A percentile compares a stretch with the other conserved stretches of the same genome.
These are phyloP conservation scores for Blastomyces percursus DNA, from an alignment of 2,329 filamentous ascomycete genomes.

Conservation along the genomic window DNA sequence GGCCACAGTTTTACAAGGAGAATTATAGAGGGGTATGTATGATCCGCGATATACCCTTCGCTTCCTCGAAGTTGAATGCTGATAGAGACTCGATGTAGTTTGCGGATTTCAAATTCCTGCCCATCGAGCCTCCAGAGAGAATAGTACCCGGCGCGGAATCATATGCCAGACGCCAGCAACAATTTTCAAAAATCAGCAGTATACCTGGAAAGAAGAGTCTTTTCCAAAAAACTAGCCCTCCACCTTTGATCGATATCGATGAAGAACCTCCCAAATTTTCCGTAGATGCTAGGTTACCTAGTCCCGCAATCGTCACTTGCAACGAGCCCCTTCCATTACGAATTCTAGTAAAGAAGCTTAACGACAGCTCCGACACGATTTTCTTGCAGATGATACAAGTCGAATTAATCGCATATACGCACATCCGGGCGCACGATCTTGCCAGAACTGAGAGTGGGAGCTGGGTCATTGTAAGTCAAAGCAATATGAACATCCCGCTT, in stretches of 20 bases:
- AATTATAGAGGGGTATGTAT: constrained; percentile 54
- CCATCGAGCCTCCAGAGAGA: constrained; percentile 77
- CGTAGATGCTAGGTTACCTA: constrained; percentile 74
- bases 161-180: constrained; percentile 64
- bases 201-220: constrained; percentile 42
- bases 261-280: constrained; percentile 48
- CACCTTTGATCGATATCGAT: constrained; percentile 21
- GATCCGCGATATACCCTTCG: not conserved
- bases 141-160: constrained; percentile 60
- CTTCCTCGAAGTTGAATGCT: not conserved
- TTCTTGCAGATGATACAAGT: constrained; percentile 72
- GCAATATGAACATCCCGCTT: constrained; percentile 61
- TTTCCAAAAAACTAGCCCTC: constrained; percentile 40
- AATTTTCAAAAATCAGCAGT: constrained; percentile 37
- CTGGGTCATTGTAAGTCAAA: constrained; percentile 64
- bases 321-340: constrained; percentile 75
- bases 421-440: constrained; percentile 67
- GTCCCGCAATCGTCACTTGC: constrained; percentile 79
- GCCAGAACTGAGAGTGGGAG: constrained; percentile 56
- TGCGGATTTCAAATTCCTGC: constrained; percentile 69
- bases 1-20: constrained; percentile 82
- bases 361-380: constrained; percentile 55
- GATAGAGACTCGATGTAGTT: constrained; percentile 23
- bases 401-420: constrained; percentile 67
- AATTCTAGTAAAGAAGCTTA: constrained; percentile 66